Evolutionary conservation across 331 rosid genomes (phyloP).

Genomic region (Pyracantha coccinea): DNA sequence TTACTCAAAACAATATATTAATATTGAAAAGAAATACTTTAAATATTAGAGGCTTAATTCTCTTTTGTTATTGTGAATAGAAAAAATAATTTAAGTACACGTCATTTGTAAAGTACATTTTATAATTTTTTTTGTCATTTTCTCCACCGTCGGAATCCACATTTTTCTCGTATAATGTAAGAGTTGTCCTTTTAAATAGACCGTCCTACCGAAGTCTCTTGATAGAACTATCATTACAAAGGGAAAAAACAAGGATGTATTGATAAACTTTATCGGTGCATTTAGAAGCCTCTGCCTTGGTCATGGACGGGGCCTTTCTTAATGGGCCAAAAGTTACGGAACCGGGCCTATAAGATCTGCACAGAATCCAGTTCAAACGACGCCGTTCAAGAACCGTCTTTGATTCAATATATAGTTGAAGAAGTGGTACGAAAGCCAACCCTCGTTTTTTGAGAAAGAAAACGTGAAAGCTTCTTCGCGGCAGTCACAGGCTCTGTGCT

Average conservation of each 20-base stretch:
- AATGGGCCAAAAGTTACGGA: background rate
- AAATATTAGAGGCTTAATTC: background rate
- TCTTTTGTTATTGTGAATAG: background rate
- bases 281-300: background rate
- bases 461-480: background rate
- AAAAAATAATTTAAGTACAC: too few species aligned
- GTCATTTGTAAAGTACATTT: too few species aligned
- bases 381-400: background rate
- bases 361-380: background rate
- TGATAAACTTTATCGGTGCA: background rate
- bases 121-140: too few species aligned
- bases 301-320: background rate
- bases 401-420: background rate
- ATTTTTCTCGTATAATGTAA: fast-evolving
- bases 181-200: background rate
- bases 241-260: background rate
- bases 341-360: background rate
- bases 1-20: background rate
- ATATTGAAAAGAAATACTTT: too few species aligned
- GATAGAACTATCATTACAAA: too few species aligned
- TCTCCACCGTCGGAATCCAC: fast-evolving
- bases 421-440: background rate
- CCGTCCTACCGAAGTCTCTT: background rate
- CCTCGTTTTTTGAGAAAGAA: background rate
- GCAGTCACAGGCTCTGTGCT: background rate